phyloP scores from a whole-genome alignment of 306 rosid species.

The Gleditsia sinensis region DNA sequence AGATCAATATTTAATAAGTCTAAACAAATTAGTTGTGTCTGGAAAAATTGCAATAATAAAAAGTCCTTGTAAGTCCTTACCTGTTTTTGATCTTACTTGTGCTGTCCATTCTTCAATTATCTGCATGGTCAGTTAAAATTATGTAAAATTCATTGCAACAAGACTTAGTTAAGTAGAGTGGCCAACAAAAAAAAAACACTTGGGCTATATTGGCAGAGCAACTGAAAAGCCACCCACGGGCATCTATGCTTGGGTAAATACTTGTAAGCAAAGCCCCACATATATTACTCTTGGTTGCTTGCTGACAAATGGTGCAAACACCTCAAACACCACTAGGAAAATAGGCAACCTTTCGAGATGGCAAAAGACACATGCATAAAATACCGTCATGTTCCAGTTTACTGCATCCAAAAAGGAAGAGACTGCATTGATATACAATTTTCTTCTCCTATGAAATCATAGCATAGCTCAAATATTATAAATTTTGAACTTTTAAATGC shows the following conservation, averaged over 20 bases:
- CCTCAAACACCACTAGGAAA: conserved; percentile 61
- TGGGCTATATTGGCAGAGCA: conserved; percentile 31
- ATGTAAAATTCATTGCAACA: conserved; percentile 24
- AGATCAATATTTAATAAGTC: conserved; percentile 13
- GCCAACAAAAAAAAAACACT: not conserved
- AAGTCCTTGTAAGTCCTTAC: conserved; percentile 43
- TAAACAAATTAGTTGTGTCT: not conserved
- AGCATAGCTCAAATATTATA: not conserved
- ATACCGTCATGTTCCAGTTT: conserved; percentile 18
- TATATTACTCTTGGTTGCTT: conserved; percentile 56
- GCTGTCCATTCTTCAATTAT: conserved; percentile 83
- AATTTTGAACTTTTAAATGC: conserved; percentile 7
- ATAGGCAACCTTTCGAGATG: conserved; percentile 49
- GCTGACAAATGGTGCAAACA: conserved; percentile 60
- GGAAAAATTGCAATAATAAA: conserved; percentile 19
- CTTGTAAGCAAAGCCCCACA: conserved; percentile 31
- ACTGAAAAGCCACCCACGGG: conserved; percentile 39
- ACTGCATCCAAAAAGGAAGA: conserved; percentile 16
- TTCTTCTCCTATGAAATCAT: conserved; percentile 3
- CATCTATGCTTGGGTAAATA: conserved; percentile 24
- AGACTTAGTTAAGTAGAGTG: not conserved
- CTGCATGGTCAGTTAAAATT: conserved; percentile 49
- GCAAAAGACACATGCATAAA: conserved; percentile 24
- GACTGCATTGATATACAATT: not conserved
- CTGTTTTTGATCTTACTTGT: conserved; percentile 78